phyloP scores from a whole-genome alignment of 2,329 filamentous ascomycete species.

The Cladosporium sp. region DNA sequence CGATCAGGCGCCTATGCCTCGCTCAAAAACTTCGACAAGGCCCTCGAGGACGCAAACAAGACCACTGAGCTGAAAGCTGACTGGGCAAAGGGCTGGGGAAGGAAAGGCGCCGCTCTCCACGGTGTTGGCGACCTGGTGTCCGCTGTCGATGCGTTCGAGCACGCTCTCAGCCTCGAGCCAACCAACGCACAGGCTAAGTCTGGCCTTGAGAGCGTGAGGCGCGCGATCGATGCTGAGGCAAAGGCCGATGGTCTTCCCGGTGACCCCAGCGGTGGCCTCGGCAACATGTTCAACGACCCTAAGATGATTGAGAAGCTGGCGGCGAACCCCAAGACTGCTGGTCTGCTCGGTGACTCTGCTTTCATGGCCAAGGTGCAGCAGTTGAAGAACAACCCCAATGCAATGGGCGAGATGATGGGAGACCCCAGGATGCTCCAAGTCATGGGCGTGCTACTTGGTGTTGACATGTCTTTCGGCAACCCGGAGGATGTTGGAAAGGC shows the following conservation, averaged over 20 bases:
- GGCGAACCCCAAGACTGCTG: constrained; percentile 87
- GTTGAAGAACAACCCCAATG: constrained; percentile 77
- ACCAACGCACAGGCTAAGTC: constrained; percentile 90
- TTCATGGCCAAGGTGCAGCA: constrained; percentile 91
- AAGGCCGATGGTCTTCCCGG: constrained; percentile 58
- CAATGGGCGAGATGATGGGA: constrained; percentile 75
- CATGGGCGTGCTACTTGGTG: constrained; percentile 87
- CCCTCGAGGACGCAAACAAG: constrained; percentile 87
- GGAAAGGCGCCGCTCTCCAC: constrained; percentile 89
- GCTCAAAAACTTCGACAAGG: constrained; percentile 81
- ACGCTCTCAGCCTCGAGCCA: constrained; percentile 90
- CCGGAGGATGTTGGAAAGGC: constrained; percentile 48
- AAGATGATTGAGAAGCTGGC: constrained; percentile 87
- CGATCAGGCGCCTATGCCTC: constrained; percentile 86
- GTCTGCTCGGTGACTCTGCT: constrained; percentile 73
- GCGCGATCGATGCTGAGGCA: constrained; percentile 80
- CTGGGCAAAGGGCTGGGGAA: constrained; percentile 95
- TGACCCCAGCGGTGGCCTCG: constrained; percentile 75
- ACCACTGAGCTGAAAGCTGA: constrained; percentile 93
- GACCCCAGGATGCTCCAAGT: constrained; percentile 94
- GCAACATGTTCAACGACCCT: constrained; percentile 91
- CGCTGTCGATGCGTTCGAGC: constrained; percentile 86
- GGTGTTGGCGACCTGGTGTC: constrained; percentile 82
- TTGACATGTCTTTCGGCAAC: constrained; percentile 78
- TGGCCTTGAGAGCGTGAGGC: constrained; percentile 79